Evolutionary conservation across 805 yeast species (phyloP).

Genomic region (Wickerhamiella shivajii): DNA sequence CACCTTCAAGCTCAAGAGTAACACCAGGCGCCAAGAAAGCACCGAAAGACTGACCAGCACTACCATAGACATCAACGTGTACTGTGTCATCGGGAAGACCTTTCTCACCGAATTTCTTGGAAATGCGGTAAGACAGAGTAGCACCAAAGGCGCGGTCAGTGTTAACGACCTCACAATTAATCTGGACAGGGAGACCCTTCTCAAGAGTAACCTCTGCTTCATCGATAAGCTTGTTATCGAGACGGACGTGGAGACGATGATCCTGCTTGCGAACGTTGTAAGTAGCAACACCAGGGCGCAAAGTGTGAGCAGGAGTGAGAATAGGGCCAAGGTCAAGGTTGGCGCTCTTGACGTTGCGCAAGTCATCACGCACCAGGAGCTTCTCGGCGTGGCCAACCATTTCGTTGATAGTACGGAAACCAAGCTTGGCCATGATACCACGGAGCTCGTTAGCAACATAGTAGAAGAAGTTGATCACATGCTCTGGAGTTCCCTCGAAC

Average conservation of each 20-base stretch:
- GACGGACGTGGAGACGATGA: slow-evolving; percentile 79
- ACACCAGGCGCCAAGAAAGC: slow-evolving; percentile 95
- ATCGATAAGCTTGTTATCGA: slow-evolving; percentile 90
- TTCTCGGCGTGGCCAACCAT: slow-evolving; percentile 97
- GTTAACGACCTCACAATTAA: slow-evolving; percentile 84
- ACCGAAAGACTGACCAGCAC: slow-evolving; percentile 98
- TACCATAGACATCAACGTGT: slow-evolving; percentile 80
- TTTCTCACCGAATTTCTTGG: slow-evolving; percentile 82
- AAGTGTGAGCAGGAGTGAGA: slow-evolving; percentile 89
- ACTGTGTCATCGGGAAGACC: slow-evolving; percentile 94
- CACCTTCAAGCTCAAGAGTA: slow-evolving; percentile 91
- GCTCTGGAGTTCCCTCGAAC: slow-evolving; percentile 95
- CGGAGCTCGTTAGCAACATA: slow-evolving; percentile 88
- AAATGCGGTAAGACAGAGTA: slow-evolving; percentile 83
- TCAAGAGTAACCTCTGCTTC: slow-evolving; percentile 93
- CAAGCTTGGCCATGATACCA: slow-evolving; percentile 83
- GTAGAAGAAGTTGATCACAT: slow-evolving; percentile 93
- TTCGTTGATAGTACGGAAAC: slow-evolving; percentile 90
- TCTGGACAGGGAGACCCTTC: slow-evolving; percentile 89
- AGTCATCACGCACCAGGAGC: slow-evolving; percentile 68
- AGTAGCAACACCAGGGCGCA: slow-evolving; percentile 95
- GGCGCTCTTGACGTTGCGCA: slow-evolving; percentile 77
- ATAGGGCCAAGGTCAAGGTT: slow-evolving; percentile 86
- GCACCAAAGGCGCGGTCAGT: slow-evolving; percentile 96
- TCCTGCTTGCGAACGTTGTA: slow-evolving; percentile 86